Conservation (phyloP, 2,329 filamentous ascomycete genomes). For the Pseudogymnoascus pannorum region DNA sequence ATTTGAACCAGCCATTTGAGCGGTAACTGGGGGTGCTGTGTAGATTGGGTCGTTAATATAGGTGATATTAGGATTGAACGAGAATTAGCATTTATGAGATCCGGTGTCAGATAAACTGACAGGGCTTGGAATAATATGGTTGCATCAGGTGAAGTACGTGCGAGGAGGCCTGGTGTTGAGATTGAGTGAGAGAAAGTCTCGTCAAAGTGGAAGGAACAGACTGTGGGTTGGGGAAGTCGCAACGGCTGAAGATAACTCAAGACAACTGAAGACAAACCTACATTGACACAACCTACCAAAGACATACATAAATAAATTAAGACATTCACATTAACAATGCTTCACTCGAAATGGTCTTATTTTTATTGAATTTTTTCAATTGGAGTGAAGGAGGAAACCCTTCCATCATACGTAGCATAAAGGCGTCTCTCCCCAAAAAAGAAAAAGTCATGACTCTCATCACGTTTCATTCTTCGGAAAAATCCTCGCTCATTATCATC, state of each 20-base stretch:
- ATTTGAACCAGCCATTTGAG: no score
- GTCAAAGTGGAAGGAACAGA: background rate
- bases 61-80: no score
- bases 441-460: conserved; percentile 7
- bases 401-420: conserved; percentile 5
- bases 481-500: conserved; percentile 8
- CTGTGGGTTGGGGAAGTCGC: background rate
- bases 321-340: background rate
- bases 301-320: background rate
- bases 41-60: background rate
- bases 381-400: conserved; percentile 4
- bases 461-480: conserved; percentile 7
- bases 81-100: no score
- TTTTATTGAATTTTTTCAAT: conserved; percentile 8
- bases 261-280: background rate
- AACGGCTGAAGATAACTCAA: background rate
- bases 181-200: no score
- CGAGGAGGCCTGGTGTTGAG: background rate
- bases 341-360: background rate
- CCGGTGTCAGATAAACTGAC: no score
- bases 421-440: conserved; percentile 6
- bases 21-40: background rate
- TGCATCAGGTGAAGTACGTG: background rate
- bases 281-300: background rate
- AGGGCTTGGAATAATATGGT: no score